Evolutionary conservation across 345 rosid genomes (phyloP), one percentile per base, ranked within the genome.

Genomic region (Lepidium didymum): DNA sequence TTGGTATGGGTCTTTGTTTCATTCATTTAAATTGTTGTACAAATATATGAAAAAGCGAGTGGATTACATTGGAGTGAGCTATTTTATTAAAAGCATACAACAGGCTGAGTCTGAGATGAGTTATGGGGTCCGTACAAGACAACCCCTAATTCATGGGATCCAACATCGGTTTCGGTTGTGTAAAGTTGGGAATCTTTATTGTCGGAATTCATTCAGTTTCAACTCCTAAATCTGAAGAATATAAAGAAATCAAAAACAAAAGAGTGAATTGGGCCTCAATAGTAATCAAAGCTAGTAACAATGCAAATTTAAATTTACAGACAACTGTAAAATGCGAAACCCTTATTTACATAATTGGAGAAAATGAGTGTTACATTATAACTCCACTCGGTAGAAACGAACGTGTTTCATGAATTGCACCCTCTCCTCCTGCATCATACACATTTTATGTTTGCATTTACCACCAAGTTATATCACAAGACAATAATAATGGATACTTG

Each of bases 361-460:
- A 13, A 5, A 23, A 49, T 31, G 47, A 72, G 41, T 0, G 12
- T 33, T 45, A 59, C 62, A 45, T 60, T 36, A 68, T 69, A 68
- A 9, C 56, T 76, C 80, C 50, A 82, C 84, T 40, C 80, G 77
- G 76, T 86, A 94, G 86, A 94, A 90, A 63, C 75, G 85, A 37
- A 91, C 82, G 77, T 75, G 62, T 64, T 87, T 88, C 60, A 87
- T 53, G 36, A 77, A 69, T 36, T 62, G 34, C 49, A 91, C 86
- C 73, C 81, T 86, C 69, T 85, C 97, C 91, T 87, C 66, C 64
- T 73, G 69, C 64, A 46, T 41, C 15, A 38, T 3, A 14, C 71
- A 60, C 57, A 58, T 23, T 54, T 62, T 13, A 18, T 21, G 6
- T 42, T 52, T 13, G 13, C 40, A 42, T 13, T 52, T 36, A 67